These are phyloP conservation scores for Hemerocallis citrina DNA, from an alignment of 106 monocot genomes.

Conservation along the genomic window DNA sequence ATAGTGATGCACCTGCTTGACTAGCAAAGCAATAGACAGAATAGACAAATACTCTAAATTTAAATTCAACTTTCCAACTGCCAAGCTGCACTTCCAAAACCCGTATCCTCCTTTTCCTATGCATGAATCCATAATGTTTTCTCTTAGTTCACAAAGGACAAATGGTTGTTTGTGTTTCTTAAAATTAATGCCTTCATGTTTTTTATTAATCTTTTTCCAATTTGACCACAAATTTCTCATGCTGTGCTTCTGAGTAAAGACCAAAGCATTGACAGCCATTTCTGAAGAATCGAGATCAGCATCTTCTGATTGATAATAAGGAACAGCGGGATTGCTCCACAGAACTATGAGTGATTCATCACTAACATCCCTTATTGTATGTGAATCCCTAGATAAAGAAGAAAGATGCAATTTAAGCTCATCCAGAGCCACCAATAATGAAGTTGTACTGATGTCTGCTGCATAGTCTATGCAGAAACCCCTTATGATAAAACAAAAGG, in stretches of 20 bases:
- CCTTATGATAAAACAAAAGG: slow-evolving; percentile 35
- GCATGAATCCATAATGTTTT: slow-evolving; percentile 24
- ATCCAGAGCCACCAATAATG: slow-evolving; percentile 31
- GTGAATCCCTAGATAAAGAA: slow-evolving; percentile 11
- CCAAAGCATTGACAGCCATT: neutral
- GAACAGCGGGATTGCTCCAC: slow-evolving; percentile 43
- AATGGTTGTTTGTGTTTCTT: slow-evolving; percentile 29
- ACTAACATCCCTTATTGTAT: slow-evolving; percentile 2
- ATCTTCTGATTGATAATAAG: slow-evolving; percentile 6
- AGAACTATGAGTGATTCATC: slow-evolving; percentile 28
- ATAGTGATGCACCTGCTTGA: slow-evolving; percentile 22
- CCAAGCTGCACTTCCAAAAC: slow-evolving; percentile 30
- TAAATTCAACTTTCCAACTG: slow-evolving; percentile 53
- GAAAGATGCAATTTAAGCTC: slow-evolving; percentile 28
- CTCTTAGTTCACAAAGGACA: slow-evolving; percentile 45
- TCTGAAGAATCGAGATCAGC: slow-evolving; percentile 6
- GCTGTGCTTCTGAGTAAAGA: slow-evolving; percentile 15
- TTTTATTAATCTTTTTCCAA: slow-evolving; percentile 32
- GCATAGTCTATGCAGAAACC: slow-evolving; percentile 21
- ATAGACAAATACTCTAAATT: slow-evolving; percentile 42
- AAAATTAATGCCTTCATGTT: slow-evolving; percentile 20
- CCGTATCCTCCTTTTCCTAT: slow-evolving; percentile 9
- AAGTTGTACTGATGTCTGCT: slow-evolving; percentile 11
- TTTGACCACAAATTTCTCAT: slow-evolving; percentile 26
- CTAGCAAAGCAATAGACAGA: slow-evolving; percentile 14